These are phyloP conservation scores for Penicillium paradoxum DNA, from an alignment of 495 filamentous ascomycete species.

Conservation along the genomic window DNA sequence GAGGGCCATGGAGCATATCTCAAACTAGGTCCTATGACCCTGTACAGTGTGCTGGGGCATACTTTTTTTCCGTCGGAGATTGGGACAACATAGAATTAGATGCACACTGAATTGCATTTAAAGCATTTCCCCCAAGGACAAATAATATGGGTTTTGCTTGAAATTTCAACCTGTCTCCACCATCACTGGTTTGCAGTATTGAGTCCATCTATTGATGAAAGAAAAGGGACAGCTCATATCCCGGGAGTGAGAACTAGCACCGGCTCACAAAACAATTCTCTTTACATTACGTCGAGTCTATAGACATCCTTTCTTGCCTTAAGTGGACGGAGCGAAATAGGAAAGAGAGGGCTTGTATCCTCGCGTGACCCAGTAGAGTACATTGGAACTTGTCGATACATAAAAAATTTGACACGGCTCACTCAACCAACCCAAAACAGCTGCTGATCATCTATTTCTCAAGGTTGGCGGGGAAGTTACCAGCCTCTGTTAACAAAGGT, in stretches of 20 bases:
- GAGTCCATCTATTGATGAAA: not conserved
- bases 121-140: slow-evolving; percentile 17
- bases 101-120: slow-evolving; percentile 20
- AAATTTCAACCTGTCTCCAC: not conserved
- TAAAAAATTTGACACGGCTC: slow-evolving; percentile 25
- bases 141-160: not conserved
- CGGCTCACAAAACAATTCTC: slow-evolving; percentile 6
- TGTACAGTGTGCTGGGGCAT: slow-evolving; percentile 13
- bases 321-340: slow-evolving; percentile 13
- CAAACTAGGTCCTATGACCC: not conserved
- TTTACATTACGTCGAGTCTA: slow-evolving; percentile 33
- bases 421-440: slow-evolving; percentile 20
- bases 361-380: slow-evolving; percentile 42
- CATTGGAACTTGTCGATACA: slow-evolving; percentile 41
- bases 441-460: slow-evolving; percentile 33
- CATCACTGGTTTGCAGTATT: not conserved
- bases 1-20: not conserved
- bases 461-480: slow-evolving; percentile 74
- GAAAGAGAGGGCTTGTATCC: slow-evolving; percentile 28
- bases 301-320: slow-evolving; percentile 25
- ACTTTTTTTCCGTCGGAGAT: slow-evolving; percentile 4
- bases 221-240: not conserved
- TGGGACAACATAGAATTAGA: slow-evolving; percentile 25
- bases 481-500: slow-evolving; percentile 58
- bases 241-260: not conserved